Evolutionary conservation across 495 filamentous ascomycete genomes (phyloP), one percentile per base, ranked within the genome.

Genomic region (Cercophora newfieldiana): DNA sequence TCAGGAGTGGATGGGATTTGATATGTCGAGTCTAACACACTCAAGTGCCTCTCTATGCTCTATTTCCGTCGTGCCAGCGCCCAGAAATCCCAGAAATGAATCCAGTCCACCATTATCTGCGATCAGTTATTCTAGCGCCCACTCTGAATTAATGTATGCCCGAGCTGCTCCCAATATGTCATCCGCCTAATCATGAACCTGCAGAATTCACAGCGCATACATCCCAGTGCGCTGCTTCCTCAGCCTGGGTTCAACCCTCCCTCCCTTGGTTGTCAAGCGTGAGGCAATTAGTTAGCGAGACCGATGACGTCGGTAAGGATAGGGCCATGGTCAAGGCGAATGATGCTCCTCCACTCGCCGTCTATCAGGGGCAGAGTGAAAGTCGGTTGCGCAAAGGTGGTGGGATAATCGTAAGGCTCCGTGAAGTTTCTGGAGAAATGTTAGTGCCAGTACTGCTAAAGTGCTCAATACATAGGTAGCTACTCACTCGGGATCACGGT

Each of bases 401-500:
- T 74, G 12, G 72, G 72, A 10, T 67, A 62, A 16, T 69, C 64
- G 60, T 62, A 73, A 2, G 71, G 71, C 2, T 6, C 60, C 26
- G 68, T 73, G 50, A 75, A 74, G 49, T 75, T 71, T 7, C 75
- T 76, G 18, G 16, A 26, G 1, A 29, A 30, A 30, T 14, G 55
- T n/a, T n/a, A n/a, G n/a, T 7, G 54, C 26, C 7, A 51, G 22
- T 19, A 22, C 50, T 7, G 24, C 50, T n/a, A n/a, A n/a, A n/a
- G n/a, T n/a, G n/a, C n/a, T n/a, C n/a, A n/a, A 26, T 2, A 31
- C 18, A 56, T n/a, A 21, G 49, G 22, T 28, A 5, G 18, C 19
- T 3, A 59, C 72, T 29, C 70, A 78, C 76, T 71, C 66, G 61
- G 54, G 65, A 48, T 78, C 76, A 4, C 64, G 64, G 44, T 75